A percentile compares a stretch with the other conserved stretches of the same genome.
These are phyloP conservation scores for Amborella trichopoda DNA, from an alignment of 164 flowering plant species.

Conservation along the genomic window DNA sequence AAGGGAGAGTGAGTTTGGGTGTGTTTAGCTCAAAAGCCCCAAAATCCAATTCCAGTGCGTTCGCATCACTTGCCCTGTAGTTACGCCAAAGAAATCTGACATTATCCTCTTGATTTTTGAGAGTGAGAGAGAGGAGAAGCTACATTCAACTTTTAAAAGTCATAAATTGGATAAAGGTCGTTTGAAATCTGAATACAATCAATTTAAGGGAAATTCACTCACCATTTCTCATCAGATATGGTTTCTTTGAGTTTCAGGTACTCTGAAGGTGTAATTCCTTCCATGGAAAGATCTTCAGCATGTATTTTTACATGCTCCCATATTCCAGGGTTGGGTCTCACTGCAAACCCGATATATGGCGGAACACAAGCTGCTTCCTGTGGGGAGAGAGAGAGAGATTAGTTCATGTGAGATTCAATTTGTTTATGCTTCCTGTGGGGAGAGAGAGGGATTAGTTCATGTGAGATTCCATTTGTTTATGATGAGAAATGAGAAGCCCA, in stretches of 20 bases:
- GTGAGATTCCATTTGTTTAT: neutral
- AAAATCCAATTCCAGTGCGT: slow-evolving; percentile 84
- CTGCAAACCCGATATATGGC: slow-evolving; percentile 70
- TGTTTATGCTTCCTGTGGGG: neutral
- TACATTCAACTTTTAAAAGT: neutral
- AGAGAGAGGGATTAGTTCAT: neutral
- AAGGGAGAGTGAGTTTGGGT: slow-evolving; percentile 49
- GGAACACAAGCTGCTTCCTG: slow-evolving; percentile 96
- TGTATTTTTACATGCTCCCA: slow-evolving; percentile 85
- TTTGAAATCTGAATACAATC: no score
- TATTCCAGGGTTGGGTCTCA: slow-evolving; percentile 79
- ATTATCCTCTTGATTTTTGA: neutral
- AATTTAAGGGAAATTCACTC: slow-evolving; percentile 4
- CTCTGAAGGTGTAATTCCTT: slow-evolving; percentile 44
- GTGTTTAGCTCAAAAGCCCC: slow-evolving; percentile 50
- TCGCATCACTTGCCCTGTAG: slow-evolving; percentile 85
- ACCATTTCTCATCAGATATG: slow-evolving; percentile 69
- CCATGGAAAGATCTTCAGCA: slow-evolving; percentile 50
- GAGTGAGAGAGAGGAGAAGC: neutral
- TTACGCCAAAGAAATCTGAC: neutral
- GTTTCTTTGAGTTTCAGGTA: slow-evolving; percentile 76
- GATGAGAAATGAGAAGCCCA: neutral
- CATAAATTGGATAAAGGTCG: no score
- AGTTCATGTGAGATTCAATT: neutral
- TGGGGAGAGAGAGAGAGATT: slow-evolving; percentile 1